Evolutionary conservation across 352 stramenopile genomes (phyloP).

Genomic region (Phytophthora litchii): DNA sequence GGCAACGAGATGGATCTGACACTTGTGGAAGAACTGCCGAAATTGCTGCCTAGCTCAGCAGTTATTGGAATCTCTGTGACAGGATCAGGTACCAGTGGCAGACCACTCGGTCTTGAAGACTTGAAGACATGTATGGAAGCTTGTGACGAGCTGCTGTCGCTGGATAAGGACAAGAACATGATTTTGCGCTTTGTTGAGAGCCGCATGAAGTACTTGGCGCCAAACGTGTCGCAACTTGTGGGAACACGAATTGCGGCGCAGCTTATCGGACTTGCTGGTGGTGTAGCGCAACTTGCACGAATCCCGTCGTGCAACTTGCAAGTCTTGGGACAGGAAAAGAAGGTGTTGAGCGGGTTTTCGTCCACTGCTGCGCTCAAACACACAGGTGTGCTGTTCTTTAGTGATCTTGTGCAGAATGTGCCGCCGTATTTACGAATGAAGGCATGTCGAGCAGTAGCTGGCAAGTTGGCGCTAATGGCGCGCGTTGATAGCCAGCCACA

Average conservation of each 20-base stretch:
- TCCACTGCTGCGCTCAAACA: conserved; percentile 88
- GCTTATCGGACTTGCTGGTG: conserved; percentile 94
- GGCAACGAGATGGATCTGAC: conserved; percentile 95
- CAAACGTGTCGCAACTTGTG: conserved; percentile 94
- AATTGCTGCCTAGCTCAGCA: conserved; percentile 91
- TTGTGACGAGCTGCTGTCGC: conserved; percentile 88
- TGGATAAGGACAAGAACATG: conserved; percentile 85
- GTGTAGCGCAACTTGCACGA: conserved; percentile 91
- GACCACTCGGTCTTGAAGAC: conserved; percentile 71
- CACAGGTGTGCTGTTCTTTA: conserved; percentile 94
- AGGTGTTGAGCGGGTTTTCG: conserved; percentile 91
- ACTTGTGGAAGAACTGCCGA: conserved; percentile 82
- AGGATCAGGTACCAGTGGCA: conserved; percentile 90
- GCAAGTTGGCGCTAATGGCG: conserved; percentile 90
- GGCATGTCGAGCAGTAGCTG: conserved; percentile 92
- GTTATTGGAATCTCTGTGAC: conserved; percentile 96
- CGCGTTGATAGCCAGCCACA: conserved; percentile 93
- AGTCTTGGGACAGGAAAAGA: conserved; percentile 95
- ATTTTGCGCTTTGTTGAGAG: conserved; percentile 93
- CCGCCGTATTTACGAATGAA: conserved; percentile 95
- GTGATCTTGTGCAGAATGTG: conserved; percentile 91
- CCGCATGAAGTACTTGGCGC: conserved; percentile 93
- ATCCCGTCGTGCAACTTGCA: conserved; percentile 99
- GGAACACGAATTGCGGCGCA: conserved; percentile 94
- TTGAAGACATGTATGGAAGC: conserved; percentile 77